Evolutionary conservation across 1,284 basidiomycete genomes (phyloP), one percentile per base, ranked within the genome.

Genomic region (Exobasidium rhododendri): DNA sequence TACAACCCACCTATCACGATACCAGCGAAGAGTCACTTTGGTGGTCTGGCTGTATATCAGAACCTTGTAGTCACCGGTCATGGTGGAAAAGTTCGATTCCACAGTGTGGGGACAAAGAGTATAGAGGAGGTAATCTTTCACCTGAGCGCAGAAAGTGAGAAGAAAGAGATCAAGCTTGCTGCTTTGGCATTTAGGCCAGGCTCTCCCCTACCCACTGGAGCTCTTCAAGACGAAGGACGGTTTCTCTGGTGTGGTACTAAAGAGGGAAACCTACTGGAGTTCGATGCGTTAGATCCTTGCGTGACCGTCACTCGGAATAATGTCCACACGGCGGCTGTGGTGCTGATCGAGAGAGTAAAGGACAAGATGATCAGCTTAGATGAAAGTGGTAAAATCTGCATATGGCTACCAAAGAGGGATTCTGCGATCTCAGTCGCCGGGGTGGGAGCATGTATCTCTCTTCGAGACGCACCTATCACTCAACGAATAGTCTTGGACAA

Each of bases 221-320:
- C 20, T 26, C 30, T 3, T 5, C 29, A 46, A 3, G 28, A 22
- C 17, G 65, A 70, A 28, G 75, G 73, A 2, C 59, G 73, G 14
- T 74, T 68, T 46, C 63, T 77, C 2, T 79, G 77, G 77, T 75
- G 73, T 47, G 77, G 74, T 0, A 76, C 74, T 13, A 66, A 66
- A 14, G 65, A 69, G 22, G 77, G 77, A 5, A 65, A 69, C 28
- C 56, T 79, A 4, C 73, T 69, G 58, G 75, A 79, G 63, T 52
- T 77, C n/a, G 75, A 79, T 52, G 59, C 71, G 2, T 55, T 61
- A 7, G 71, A 68, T 31, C 63, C 64, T 2, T 58, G 61, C 24
- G 62, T 75, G 14, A 65, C 67, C 3, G 53, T 54, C 24, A 63
- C 66, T 13, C 51, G 72, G 20, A 64, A 63, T 32, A 71, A 65